Conservation (phyloP, 768 basidiomycete species). For the Ramaria sp. region DNA sequence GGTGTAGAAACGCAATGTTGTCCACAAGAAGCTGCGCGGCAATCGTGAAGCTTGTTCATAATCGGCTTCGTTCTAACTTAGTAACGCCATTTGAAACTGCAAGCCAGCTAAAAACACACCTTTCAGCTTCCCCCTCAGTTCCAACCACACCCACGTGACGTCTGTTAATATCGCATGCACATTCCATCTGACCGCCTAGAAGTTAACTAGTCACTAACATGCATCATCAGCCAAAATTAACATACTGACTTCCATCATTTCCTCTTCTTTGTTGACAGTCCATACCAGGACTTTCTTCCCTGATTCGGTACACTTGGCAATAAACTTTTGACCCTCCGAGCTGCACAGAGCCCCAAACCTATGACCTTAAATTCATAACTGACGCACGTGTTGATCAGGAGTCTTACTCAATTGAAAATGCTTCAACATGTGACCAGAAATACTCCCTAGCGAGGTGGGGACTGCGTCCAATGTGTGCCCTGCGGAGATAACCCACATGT, state of each 20-base stretch:
- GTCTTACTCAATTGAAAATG: constrained; percentile 77
- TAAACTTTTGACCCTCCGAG: constrained; percentile 43
- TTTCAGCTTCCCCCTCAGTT: constrained; percentile 45
- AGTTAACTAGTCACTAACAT: constrained; percentile 30
- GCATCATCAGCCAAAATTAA: neutral
- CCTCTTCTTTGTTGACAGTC: constrained; percentile 86
- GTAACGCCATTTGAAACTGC: neutral
- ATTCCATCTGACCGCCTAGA: constrained; percentile 65
- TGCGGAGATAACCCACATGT: constrained; percentile 69
- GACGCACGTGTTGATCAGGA: constrained; percentile 36
- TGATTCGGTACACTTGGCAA: constrained; percentile 61
- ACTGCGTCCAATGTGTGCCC: constrained; percentile 76
- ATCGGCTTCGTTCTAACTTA: neutral
- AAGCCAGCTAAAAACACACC: constrained; percentile 26
- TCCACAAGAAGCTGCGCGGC: constrained; percentile 9
- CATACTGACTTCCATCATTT: constrained; percentile 76
- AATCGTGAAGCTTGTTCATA: constrained; percentile 4
- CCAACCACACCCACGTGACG: constrained; percentile 55
- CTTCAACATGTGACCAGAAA: constrained; percentile 82
- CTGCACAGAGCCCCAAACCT: constrained; percentile 7
- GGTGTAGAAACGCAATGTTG: constrained; percentile 2
- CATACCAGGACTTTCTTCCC: constrained; percentile 87
- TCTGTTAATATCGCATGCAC: constrained; percentile 74
- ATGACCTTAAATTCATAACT: neutral
- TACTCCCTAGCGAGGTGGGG: constrained; percentile 65